Evolutionary conservation across 148 eudicot genomes (phyloP).

Genomic region (Rhododendron simsii): DNA sequence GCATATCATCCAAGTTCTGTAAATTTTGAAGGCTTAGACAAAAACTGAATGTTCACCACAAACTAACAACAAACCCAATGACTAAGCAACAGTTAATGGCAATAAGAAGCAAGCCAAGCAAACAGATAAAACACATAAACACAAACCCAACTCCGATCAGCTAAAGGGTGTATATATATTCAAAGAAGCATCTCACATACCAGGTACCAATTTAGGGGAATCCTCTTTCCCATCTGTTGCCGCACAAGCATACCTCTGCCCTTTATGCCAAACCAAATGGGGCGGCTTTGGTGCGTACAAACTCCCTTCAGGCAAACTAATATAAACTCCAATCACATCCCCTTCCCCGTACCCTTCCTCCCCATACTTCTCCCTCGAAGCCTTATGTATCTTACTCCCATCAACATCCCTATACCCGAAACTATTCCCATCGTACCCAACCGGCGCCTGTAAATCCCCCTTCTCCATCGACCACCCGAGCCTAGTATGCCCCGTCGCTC

Average conservation of each 20-base stretch:
- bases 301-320: conserved; percentile 77
- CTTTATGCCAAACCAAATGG: conserved; percentile 66
- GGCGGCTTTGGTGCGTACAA: conserved; percentile 58
- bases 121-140: not conserved
- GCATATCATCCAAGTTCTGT: not conserved
- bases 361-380: conserved; percentile 86
- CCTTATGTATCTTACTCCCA: conserved; percentile 93
- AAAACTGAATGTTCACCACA: not conserved
- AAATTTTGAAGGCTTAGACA: not conserved
- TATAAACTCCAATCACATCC: conserved; percentile 90
- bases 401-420: conserved; percentile 94
- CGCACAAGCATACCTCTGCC: conserved; percentile 64
- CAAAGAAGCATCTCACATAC: conserved; percentile 36
- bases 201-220: conserved; percentile 71
- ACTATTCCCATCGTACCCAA: conserved; percentile 90
- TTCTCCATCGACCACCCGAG: conserved; percentile 92
- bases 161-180: not conserved
- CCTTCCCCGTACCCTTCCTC: conserved; percentile 86
- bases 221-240: conserved; percentile 73
- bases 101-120: not conserved
- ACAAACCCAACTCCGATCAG: not conserved
- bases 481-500: conserved; percentile 86
- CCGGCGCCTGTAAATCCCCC: conserved; percentile 97
- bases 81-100: not conserved
- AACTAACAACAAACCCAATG: not conserved